phyloP scores from a whole-genome alignment of 208 protist genomes.

The Novymonas esmeraldas region DNA sequence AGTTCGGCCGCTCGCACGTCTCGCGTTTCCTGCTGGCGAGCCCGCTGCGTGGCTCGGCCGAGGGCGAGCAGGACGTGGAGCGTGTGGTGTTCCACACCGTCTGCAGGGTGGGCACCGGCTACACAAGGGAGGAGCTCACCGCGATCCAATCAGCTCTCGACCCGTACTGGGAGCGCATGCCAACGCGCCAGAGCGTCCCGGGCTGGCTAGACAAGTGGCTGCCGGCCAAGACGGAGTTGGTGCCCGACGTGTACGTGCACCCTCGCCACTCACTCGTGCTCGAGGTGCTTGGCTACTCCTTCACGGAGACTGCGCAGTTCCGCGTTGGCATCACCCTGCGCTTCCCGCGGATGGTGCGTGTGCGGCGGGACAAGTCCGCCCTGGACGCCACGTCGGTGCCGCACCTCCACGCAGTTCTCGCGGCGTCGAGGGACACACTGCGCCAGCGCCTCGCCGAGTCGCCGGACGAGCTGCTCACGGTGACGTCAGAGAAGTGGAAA shows the following conservation, averaged over 20 bases:
- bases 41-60: not conserved
- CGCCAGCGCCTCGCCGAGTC: conserved; percentile 8
- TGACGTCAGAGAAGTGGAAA: conserved; percentile 29
- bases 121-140: conserved; percentile 50
- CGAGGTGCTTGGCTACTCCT: conserved; percentile 58
- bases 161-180: conserved; percentile 41
- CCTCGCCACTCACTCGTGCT: conserved; percentile 45
- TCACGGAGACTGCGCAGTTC: conserved; percentile 39
- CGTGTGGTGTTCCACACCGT: conserved; percentile 41
- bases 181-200: conserved; percentile 30
- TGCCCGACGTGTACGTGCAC: conserved; percentile 54
- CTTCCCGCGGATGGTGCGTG: conserved; percentile 57
- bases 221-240: conserved; percentile 35
- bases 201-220: conserved; percentile 42
- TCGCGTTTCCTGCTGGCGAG: conserved; percentile 52
- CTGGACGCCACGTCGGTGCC: conserved; percentile 31
- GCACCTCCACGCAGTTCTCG: conserved; percentile 17
- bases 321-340: conserved; percentile 49
- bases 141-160: conserved; percentile 38
- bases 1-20: conserved; percentile 47
- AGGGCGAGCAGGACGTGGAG: conserved; percentile 2
- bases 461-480: conserved; percentile 28
- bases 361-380: conserved; percentile 53
- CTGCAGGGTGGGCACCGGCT: conserved; percentile 70
- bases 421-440: conserved; percentile 25